These are phyloP conservation scores for Fremontodendron californicum DNA, from an alignment of 345 rosid species.

Conservation along the genomic window DNA sequence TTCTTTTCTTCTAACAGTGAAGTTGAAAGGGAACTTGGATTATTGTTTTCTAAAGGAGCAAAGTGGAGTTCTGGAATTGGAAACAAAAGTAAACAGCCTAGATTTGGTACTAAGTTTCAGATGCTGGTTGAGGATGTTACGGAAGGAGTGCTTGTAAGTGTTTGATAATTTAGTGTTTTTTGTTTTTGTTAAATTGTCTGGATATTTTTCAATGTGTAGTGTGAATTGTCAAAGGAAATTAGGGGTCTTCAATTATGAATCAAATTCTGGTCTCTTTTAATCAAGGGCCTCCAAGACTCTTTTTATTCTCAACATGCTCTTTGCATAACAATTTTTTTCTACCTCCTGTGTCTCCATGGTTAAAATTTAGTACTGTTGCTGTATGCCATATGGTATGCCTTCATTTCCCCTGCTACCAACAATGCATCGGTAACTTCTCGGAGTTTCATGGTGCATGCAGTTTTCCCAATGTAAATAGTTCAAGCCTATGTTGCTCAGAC, in stretches of 20 bases:
- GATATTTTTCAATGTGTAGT: not conserved
- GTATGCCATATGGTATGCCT: not conserved
- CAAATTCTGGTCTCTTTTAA: not conserved
- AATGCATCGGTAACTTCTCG: no score
- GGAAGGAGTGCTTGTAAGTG: slow-evolving; percentile 86
- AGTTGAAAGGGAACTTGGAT: slow-evolving; percentile 87
- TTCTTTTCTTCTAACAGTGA: slow-evolving; percentile 49
- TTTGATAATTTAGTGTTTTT: not conserved
- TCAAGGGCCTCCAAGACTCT: not conserved
- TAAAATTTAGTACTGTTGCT: not conserved
- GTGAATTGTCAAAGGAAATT: not conserved
- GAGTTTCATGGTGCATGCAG: not conserved
- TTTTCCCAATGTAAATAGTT: not conserved
- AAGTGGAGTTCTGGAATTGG: slow-evolving; percentile 46
- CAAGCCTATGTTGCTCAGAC: no score
- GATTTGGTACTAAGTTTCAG: slow-evolving; percentile 64
- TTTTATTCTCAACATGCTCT: not conserved
- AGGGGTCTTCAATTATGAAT: not conserved
- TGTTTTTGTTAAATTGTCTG: not conserved
- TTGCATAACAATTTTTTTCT: not conserved
- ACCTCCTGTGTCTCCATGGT: not conserved
- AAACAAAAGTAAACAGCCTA: slow-evolving; percentile 54
- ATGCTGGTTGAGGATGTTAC: slow-evolving; percentile 93
- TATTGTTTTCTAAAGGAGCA: slow-evolving; percentile 66
- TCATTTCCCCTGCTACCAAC: not conserved